Conservation (phyloP, 2,329 filamentous ascomycete genomes). For the Cladorrhinum sp. region DNA sequence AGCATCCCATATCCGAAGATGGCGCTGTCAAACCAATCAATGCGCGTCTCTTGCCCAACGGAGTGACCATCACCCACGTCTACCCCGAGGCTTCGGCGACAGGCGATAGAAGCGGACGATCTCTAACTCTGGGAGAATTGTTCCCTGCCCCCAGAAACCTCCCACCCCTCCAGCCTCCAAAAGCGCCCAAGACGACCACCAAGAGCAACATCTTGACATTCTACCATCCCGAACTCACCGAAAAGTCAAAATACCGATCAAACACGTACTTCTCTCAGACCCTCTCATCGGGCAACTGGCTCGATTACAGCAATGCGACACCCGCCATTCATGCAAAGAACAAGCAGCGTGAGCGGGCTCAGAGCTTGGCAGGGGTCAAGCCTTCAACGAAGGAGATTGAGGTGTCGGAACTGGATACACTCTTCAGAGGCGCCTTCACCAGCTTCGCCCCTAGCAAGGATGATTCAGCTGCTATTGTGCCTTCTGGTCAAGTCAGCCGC, state of each 20-base stretch:
- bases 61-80: constrained; percentile 67
- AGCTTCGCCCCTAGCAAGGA: constrained; percentile 76
- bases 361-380: constrained; percentile 62
- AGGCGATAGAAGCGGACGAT: constrained; percentile 48
- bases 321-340: constrained; percentile 53
- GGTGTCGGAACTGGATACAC: constrained; percentile 65
- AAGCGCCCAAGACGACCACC: constrained; percentile 66
- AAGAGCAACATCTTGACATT: constrained; percentile 48
- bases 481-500: constrained; percentile 63
- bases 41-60: constrained; percentile 68
- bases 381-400: constrained; percentile 55
- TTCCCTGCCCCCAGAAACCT: constrained; percentile 67
- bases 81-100: constrained; percentile 43
- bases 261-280: constrained; percentile 65
- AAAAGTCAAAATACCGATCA: constrained; percentile 52
- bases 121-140: constrained; percentile 67
- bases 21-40: constrained; percentile 46
- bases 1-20: constrained; percentile 27
- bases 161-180: constrained; percentile 66
- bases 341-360: constrained; percentile 68
- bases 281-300: constrained; percentile 65
- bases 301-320: constrained; percentile 65
- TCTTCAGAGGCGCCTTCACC: constrained; percentile 75
- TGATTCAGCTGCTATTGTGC: constrained; percentile 66
- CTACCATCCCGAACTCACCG: constrained; percentile 39